Percentiles rank a stretch among this genome's conserved stretches.
These are phyloP conservation scores for Chrysoporthe cubensis DNA, from an alignment of 2,329 filamentous ascomycete genomes.

Conservation along the genomic window DNA sequence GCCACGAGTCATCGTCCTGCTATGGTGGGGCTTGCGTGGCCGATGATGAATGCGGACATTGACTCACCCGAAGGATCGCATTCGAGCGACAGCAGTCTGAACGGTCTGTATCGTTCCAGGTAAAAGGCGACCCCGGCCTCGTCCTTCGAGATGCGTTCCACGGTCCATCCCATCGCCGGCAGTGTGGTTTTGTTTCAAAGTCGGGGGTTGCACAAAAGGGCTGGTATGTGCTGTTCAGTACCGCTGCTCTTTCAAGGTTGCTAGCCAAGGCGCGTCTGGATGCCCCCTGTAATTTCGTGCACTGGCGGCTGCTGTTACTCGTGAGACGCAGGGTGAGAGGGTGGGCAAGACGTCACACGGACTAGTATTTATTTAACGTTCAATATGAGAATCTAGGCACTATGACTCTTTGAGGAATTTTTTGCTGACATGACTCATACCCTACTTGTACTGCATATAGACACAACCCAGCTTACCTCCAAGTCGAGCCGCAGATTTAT, in stretches of 20 bases:
- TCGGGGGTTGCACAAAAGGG: too few species aligned
- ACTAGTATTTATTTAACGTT: background rate
- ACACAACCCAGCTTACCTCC: background rate
- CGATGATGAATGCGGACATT: background rate
- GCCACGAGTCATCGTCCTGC: background rate
- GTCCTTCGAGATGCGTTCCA: constrained; percentile 33
- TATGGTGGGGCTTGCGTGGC: constrained; percentile 25
- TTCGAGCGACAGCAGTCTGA: constrained; percentile 36
- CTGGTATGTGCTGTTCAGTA: background rate
- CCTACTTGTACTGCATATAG: too few species aligned
- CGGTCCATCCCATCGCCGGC: constrained; percentile 28
- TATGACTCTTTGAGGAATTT: background rate
- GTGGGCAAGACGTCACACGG: background rate
- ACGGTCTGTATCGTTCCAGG: constrained; percentile 37
- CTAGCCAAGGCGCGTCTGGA: background rate
- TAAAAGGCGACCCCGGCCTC: constrained; percentile 36
- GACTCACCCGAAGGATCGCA: constrained; percentile 35
- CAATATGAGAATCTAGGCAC: background rate
- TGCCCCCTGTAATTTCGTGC: background rate
- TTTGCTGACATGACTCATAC: too few species aligned
- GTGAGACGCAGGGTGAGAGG: background rate
- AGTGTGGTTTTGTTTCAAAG: background rate
- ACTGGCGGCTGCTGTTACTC: background rate
- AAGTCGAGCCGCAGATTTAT: too few species aligned
- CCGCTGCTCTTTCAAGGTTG: background rate